Conservation (phyloP, 176 grass and related monocot species). For the Paspalum vaginatum region DNA sequence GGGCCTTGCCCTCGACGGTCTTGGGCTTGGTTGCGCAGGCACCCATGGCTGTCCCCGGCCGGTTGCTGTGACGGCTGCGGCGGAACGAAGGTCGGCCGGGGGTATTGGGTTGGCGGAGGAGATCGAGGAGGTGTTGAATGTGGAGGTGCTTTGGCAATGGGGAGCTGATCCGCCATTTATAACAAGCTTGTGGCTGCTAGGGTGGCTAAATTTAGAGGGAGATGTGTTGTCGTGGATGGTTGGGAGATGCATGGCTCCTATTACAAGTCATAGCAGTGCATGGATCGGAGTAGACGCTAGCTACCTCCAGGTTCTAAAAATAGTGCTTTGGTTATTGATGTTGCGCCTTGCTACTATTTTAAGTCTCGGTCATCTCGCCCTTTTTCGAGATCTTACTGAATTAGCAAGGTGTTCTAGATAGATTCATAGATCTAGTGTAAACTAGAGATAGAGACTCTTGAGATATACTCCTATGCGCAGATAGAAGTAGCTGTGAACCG, state of each 20-base stretch:
- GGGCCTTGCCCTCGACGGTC: constrained; percentile 46
- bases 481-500: too few species aligned
- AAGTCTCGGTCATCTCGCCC: too few species aligned
- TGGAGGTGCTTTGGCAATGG: constrained; percentile 39
- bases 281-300: too few species aligned
- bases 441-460: too few species aligned
- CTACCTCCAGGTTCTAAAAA: too few species aligned
- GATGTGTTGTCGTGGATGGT: background rate
- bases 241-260: background rate
- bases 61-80: constrained; percentile 15
- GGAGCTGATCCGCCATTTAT: background rate
- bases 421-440: too few species aligned
- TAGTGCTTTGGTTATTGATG: too few species aligned
- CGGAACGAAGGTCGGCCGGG: background rate
- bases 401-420: too few species aligned
- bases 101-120: constrained; percentile 24
- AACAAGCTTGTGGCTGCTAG: background rate
- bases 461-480: too few species aligned
- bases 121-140: constrained; percentile 20
- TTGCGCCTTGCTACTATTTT: too few species aligned
- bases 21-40: constrained; percentile 61
- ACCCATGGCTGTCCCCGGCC: constrained; percentile 50
- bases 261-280: too few species aligned
- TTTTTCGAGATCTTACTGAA: too few species aligned
- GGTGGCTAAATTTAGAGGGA: constrained; percentile 6